Conservation (phyloP, 768 basidiomycete genomes). For the Boletus tylopilopsis region DNA sequence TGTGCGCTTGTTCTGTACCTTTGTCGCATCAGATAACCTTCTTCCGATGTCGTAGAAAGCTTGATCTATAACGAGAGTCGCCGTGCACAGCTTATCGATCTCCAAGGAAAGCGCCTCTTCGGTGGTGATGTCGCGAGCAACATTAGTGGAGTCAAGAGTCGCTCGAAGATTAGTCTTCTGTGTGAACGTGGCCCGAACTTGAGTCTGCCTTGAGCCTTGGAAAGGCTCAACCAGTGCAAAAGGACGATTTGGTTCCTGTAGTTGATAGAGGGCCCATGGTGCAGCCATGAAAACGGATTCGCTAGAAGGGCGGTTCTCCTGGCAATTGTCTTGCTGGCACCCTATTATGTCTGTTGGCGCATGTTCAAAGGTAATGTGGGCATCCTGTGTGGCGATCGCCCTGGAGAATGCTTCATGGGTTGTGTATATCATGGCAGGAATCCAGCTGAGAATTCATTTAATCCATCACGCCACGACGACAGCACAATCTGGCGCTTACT, state of each 20-base stretch:
- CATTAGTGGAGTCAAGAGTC: background rate
- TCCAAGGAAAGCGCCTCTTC: conserved; percentile 14
- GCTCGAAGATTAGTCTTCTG: background rate
- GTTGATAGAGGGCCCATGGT: background rate
- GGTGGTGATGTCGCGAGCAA: conserved; percentile 2
- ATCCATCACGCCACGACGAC: background rate
- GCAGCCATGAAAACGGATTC: conserved; percentile 7
- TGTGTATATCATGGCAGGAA: conserved; percentile 1
- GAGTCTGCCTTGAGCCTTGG: background rate
- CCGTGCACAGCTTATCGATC: conserved; percentile 14
- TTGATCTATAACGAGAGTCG: conserved; percentile 15
- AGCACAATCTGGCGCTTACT: background rate
- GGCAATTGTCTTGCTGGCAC: background rate
- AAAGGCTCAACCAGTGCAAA: background rate
- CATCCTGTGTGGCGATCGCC: background rate
- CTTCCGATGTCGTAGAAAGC: conserved; percentile 14
- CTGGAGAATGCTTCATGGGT: conserved; percentile 1
- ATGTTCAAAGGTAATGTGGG: background rate
- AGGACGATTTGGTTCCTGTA: background rate
- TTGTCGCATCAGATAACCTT: conserved; percentile 5
- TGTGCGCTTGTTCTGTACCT: conserved; percentile 4
- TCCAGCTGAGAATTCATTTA: background rate
- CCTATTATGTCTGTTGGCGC: conserved; percentile 10
- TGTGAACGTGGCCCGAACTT: background rate
- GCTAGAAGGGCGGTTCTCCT: background rate